Evolutionary conservation across 2,329 filamentous ascomycete genomes (phyloP), one percentile per base, ranked within the genome.

Genomic region (Xylogone sp.): DNA sequence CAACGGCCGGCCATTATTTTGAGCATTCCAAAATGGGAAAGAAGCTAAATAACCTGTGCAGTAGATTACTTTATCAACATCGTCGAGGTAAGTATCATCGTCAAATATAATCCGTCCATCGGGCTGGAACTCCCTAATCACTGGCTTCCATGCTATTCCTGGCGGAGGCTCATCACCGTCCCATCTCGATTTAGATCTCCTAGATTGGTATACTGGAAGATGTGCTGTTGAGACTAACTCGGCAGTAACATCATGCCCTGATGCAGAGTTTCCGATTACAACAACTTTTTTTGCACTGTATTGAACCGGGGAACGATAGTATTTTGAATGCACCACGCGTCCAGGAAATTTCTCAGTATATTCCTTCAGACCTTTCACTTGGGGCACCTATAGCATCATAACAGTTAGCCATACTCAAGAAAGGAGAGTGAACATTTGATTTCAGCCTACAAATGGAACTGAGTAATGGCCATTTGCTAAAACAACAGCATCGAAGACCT

Each of bases 31-130:
- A 63, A 96, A 96, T 0, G 91, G 90, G 49, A 87, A 87, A 8
- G 86, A 84, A 68, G 88, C 94, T 53, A 93, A 81, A 62, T 94
- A 97, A 0, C 92, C 92, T 0, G 92, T 96, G 67, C 88, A 90
- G 68, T 93, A 96, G 29, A 97, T 67, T 2, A 97, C 71, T 1
- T 81, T 79, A 60, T 96, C 91, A 47, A 97, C 68, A 27, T 83
- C 73, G 3, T 71, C 70, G 61, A 90, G 85, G 9, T 84, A 65
- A 0, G 73, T 75, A 5, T 84, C 85, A 59, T 89, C 77, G 31
- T 76, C 74, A 57, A 94, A 89, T 21, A 75, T 47, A 59, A 83
- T 65, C 42, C 73, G 54, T 21, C 75, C 70, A 59, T 72, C 65
- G 46, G 67, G 9, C 21, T 65, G 56, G 58, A 71, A 82, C 24